These are phyloP conservation scores for Zasmidium cellare DNA, from an alignment of 2,329 filamentous ascomycete species.

Conservation along the genomic window DNA sequence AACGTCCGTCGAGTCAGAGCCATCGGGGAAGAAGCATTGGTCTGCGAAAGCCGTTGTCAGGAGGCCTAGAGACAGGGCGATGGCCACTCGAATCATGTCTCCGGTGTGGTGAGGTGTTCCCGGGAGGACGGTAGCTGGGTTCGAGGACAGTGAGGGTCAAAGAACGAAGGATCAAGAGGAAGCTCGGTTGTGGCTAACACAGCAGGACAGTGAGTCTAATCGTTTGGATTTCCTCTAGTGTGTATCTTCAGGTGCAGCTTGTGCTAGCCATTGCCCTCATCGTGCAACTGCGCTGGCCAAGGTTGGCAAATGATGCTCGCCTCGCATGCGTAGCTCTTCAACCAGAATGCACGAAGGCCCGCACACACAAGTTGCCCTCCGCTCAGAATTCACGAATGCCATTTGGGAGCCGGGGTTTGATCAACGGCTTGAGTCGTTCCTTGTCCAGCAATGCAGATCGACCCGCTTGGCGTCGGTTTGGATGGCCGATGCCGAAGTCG, in stretches of 20 bases:
- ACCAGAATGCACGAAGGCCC: background rate
- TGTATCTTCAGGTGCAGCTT: no score
- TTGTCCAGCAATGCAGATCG: background rate
- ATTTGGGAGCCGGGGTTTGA: background rate
- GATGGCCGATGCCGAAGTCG: background rate
- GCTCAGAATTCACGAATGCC: background rate
- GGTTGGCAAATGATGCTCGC: no score
- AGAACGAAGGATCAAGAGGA: background rate
- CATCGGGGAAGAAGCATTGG: slow-evolving; percentile 22
- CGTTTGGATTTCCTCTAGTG: no score
- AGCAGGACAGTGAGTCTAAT: background rate
- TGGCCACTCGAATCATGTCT: background rate
- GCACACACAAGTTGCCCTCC: background rate
- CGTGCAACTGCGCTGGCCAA: no score
- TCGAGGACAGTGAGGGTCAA: background rate
- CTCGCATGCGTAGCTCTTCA: background rate
- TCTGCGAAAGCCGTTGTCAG: background rate
- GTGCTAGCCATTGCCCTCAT: no score
- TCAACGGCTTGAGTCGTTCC: background rate
- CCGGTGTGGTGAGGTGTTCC: background rate
- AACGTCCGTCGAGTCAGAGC: slow-evolving; percentile 12
- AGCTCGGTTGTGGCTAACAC: background rate
- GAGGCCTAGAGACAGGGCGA: background rate
- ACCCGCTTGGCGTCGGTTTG: background rate
- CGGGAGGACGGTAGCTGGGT: background rate